Conservation (phyloP, 306 rosid species). For the Gleditsia sinensis region DNA sequence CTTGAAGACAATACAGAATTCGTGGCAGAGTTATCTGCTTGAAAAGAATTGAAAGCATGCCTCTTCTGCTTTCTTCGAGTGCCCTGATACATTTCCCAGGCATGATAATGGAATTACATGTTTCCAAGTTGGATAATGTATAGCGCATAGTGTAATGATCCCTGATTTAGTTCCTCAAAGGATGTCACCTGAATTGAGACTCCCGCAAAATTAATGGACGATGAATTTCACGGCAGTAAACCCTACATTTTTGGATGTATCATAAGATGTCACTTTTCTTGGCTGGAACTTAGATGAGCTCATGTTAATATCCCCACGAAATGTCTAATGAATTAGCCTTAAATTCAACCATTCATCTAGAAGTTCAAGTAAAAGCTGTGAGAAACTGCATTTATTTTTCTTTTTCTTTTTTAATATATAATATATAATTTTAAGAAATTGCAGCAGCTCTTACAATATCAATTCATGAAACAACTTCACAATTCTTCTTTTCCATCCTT, state of each 20-base stretch:
- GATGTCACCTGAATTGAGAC: background rate
- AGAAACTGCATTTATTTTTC: background rate
- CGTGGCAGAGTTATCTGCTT: constrained; percentile 45
- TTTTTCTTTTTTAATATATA: constrained; percentile 23
- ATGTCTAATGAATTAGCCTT: background rate
- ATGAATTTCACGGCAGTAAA: background rate
- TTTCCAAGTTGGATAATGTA: background rate
- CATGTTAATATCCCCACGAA: too few species aligned
- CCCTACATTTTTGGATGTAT: background rate
- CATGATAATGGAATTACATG: background rate
- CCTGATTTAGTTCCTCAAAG: background rate
- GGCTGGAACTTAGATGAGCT: background rate
- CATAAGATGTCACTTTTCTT: background rate
- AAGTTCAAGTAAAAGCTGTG: background rate
- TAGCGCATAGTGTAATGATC: background rate
- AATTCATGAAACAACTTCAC: constrained; percentile 14
- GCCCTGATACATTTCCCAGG: constrained; percentile 31
- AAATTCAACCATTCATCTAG: background rate
- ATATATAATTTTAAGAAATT: too few species aligned
- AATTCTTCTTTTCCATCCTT: constrained; percentile 35
- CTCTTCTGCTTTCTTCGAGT: constrained; percentile 1
- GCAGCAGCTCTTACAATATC: constrained; percentile 35
- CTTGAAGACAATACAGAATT: constrained; percentile 46
- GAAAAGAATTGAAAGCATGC: constrained; percentile 31
- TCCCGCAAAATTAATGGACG: background rate